Evolutionary conservation across 306 rosid genomes (phyloP), one percentile per base, ranked within the genome.

Genomic region (apple (Malus domestica)): DNA sequence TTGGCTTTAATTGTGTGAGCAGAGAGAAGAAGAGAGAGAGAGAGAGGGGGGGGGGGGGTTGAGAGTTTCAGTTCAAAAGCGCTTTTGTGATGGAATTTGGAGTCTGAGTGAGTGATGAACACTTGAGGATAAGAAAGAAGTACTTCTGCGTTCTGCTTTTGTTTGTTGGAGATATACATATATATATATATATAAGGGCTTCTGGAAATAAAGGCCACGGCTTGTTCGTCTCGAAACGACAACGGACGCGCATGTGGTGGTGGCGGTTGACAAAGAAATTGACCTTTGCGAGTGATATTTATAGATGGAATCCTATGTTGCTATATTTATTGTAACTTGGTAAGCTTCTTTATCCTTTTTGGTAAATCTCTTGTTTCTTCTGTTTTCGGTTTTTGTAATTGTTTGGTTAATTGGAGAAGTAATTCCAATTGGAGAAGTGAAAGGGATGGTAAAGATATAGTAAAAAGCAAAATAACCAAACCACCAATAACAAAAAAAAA

Each of bases 221-320:
- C 29, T n/a, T 25, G 15, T 15, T 49, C 16, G 55, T 49, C 55
- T 49, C 6, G 16, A 25, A 60, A 60, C 18, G 64, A 12, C 22
- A 72, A 32, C 52, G 15, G 61, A 72, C 76, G 67, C 76, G 76
- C 67, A 35, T 55, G 35, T 38, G 75, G n/a, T 55, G 67, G 67
- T 55, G 67, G 67, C 76, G 44, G 76, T 57, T 72, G 76, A 55
- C 67, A 14, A 57, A 22, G 40, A 57, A 22, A 0, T 14, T 4
- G 0, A 15, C 27, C 12, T 11, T 23, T 12, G 52, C 1, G 5
- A 4, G 20, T 15, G 8, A 12, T 22, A 59, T 3, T 10, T 60
- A 10, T 35, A 60, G 65, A 25, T 25, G 30, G 14, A 25, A 60
- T 25, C 33, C 30, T 22, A 25, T 25, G 16, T 49, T 60, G 32